Percentiles rank a stretch among this genome's conserved stretches.
phyloP scores from a whole-genome alignment of 768 basidiomycete genomes.

The Imleria badia region DNA sequence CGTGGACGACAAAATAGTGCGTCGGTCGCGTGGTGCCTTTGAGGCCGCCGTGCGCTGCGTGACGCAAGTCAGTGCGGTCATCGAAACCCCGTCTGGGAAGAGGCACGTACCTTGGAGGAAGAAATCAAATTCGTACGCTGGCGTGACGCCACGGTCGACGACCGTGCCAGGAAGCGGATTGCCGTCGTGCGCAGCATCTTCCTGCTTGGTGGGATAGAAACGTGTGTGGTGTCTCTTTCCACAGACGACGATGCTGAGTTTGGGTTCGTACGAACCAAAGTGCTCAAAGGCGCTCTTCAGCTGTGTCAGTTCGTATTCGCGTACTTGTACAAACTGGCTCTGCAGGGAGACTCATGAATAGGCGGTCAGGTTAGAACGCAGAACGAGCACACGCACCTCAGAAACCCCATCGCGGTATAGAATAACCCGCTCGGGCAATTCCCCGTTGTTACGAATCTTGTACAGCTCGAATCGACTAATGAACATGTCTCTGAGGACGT shows the following conservation, averaged over 20 bases:
- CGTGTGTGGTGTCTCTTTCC: slow-evolving; percentile 58
- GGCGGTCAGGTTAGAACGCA: not conserved
- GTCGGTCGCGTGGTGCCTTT: slow-evolving; percentile 48
- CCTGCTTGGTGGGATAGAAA: slow-evolving; percentile 47
- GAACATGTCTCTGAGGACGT: slow-evolving; percentile 46
- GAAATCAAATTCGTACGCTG: slow-evolving; percentile 54
- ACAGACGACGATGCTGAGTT: slow-evolving; percentile 53
- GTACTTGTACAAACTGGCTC: slow-evolving; percentile 50
- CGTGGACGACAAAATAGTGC: slow-evolving; percentile 55
- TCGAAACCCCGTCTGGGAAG: not conserved
- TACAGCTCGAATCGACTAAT: slow-evolving; percentile 43
- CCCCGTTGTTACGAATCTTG: slow-evolving; percentile 31
- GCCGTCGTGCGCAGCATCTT: slow-evolving; percentile 41
- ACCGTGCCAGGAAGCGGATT: slow-evolving; percentile 56
- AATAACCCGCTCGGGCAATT: slow-evolving; percentile 44
- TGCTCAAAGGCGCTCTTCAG: slow-evolving; percentile 42
- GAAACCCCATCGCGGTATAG: slow-evolving; percentile 75
- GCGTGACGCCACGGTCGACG: slow-evolving; percentile 55
- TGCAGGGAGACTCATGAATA: slow-evolving; percentile 12
- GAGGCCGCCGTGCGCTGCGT: slow-evolving; percentile 40
- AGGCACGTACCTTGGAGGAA: slow-evolving; percentile 45
- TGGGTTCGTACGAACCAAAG: slow-evolving; percentile 44
- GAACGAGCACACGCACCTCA: slow-evolving; percentile 46
- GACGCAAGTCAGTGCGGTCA: not conserved
- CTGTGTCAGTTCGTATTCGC: slow-evolving; percentile 40